These are phyloP conservation scores for Quercus mongolica DNA, from an alignment of 306 rosid genomes.

Conservation along the genomic window DNA sequence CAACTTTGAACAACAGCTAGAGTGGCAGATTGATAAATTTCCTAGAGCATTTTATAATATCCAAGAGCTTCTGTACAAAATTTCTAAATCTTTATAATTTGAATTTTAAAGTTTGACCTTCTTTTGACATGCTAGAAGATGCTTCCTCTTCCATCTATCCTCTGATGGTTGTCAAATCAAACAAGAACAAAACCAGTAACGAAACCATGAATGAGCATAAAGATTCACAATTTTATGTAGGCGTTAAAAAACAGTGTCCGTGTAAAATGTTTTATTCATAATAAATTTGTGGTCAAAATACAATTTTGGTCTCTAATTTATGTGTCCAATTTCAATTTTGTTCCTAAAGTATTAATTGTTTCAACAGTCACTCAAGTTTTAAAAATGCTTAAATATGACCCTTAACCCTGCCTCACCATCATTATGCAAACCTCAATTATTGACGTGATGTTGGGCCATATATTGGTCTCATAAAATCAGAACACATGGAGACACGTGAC, in stretches of 20 bases:
- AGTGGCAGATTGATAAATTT: not conserved
- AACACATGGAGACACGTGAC: too few relatives aligned
- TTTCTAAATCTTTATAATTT: not conserved
- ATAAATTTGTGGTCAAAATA: too few relatives aligned
- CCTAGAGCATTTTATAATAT: not conserved
- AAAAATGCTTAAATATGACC: too few relatives aligned
- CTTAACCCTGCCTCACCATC: too few relatives aligned
- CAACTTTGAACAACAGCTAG: not conserved
- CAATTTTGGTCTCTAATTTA: too few relatives aligned
- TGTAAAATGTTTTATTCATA: too few relatives aligned
- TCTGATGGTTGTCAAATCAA: not conserved
- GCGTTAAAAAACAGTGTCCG: not conserved
- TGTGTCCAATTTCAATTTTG: too few relatives aligned
- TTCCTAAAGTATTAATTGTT: too few relatives aligned
- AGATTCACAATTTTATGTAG: not conserved
- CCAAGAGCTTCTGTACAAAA: not conserved
- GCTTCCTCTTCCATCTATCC: not conserved
- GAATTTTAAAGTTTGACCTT: not conserved
- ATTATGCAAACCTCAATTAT: too few relatives aligned
- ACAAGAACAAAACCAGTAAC: not conserved
- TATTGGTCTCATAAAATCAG: too few relatives aligned
- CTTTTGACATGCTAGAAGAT: not conserved
- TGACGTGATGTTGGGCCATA: too few relatives aligned
- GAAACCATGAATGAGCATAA: not conserved
- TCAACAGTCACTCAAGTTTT: too few relatives aligned